A percentile compares a stretch with the other conserved stretches of the same genome.
phyloP scores from a whole-genome alignment of 371 early-diverging fungal genomes.

The Blyttiomyces sp. region DNA sequence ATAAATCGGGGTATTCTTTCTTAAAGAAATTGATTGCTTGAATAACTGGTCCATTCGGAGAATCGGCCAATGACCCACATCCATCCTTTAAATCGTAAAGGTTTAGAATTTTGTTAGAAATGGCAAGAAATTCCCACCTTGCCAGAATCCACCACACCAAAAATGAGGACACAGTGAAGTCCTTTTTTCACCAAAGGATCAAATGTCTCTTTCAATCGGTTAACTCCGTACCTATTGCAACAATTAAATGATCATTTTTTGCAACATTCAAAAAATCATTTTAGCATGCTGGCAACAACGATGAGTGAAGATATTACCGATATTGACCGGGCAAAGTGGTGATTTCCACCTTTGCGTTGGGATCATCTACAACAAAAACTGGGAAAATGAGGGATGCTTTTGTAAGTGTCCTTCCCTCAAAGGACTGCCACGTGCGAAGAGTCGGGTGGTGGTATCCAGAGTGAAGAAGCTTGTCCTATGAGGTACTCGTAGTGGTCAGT shows the following conservation, averaged over 20 bases:
- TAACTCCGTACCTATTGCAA: slow-evolving; percentile 67
- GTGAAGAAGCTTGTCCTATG: slow-evolving; percentile 57
- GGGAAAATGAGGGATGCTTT: slow-evolving; percentile 87
- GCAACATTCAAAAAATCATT: no score
- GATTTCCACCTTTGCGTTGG: slow-evolving; percentile 72
- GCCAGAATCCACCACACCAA: slow-evolving; percentile 73
- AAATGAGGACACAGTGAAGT: slow-evolving; percentile 79
- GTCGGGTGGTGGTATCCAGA: slow-evolving; percentile 81
- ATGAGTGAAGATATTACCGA: not conserved
- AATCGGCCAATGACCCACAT: slow-evolving; percentile 78
- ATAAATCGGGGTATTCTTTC: slow-evolving; percentile 71
- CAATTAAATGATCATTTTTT: no score
- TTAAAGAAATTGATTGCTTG: slow-evolving; percentile 76
- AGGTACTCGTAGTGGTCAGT: no score
- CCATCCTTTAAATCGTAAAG: slow-evolving; percentile 66
- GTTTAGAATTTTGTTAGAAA: not conserved
- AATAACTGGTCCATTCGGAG: slow-evolving; percentile 84
- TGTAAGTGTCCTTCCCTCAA: slow-evolving; percentile 48
- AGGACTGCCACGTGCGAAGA: slow-evolving; percentile 77
- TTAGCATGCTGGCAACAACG: not conserved
- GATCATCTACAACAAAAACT: slow-evolving; percentile 84
- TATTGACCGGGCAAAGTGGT: slow-evolving; percentile 83
- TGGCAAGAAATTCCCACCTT: not conserved
- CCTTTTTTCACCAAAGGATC: slow-evolving; percentile 86
- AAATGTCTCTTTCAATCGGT: slow-evolving; percentile 69